These are phyloP conservation scores for Styphnolobium japonicum DNA, from an alignment of 306 rosid genomes.

Conservation along the genomic window DNA sequence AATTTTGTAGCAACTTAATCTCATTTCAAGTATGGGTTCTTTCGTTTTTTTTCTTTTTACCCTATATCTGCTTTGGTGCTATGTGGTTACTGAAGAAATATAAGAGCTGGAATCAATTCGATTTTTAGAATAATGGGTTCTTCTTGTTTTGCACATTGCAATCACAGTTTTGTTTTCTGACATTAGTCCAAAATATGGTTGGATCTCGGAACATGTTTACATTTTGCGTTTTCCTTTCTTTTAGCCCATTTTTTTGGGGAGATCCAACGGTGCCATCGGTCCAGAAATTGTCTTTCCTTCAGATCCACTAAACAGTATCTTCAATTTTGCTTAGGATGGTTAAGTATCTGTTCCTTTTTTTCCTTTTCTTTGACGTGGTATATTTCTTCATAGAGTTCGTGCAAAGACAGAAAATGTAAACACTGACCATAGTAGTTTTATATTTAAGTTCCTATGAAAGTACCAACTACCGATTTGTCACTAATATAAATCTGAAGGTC, in stretches of 20 bases:
- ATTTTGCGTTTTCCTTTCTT: not conserved
- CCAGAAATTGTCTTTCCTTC: constrained; percentile 11
- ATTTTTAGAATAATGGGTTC: not conserved
- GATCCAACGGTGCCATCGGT: constrained; percentile 33
- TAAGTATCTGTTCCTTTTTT: not conserved
- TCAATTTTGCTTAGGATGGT: constrained; percentile 7
- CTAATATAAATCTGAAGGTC: not conserved
- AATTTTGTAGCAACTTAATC: not conserved
- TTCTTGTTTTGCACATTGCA: constrained; percentile 11
- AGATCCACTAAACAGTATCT: constrained; percentile 46
- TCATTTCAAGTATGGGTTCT: not conserved
- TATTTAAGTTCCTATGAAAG: not conserved
- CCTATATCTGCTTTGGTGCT: not conserved
- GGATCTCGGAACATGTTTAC: constrained; percentile 40
- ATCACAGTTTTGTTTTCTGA: not conserved
- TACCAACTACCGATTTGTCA: not conserved
- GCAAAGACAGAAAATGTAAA: not conserved
- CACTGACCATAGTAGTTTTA: not conserved
- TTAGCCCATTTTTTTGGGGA: constrained; percentile 1
- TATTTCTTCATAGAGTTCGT: not conserved
- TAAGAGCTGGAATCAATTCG: not conserved
- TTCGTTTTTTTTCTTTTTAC: not conserved
- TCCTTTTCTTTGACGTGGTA: not conserved
- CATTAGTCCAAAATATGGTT: not conserved
- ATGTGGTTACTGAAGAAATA: constrained; percentile 1